Conservation (phyloP, 2,329 filamentous ascomycete species). For the Talaromyces sp. region DNA sequence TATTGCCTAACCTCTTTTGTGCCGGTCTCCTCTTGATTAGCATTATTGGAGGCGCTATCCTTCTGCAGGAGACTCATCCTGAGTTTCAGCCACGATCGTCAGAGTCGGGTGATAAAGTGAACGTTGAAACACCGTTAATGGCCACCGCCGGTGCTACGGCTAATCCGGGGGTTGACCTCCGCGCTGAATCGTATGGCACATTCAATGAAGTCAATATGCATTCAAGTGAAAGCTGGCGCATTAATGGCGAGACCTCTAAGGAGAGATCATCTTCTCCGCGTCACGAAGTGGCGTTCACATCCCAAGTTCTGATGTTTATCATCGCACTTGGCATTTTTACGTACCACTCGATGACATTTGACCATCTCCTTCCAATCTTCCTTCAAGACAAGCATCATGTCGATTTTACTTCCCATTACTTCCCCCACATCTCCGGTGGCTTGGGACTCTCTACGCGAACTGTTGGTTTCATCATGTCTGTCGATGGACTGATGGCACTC, state of each 20-base stretch:
- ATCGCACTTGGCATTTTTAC: slow-evolving; percentile 86
- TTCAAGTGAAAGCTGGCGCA: slow-evolving; percentile 53
- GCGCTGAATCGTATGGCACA: slow-evolving; percentile 77
- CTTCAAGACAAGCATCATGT: slow-evolving; percentile 64
- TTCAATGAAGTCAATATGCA: slow-evolving; percentile 60
- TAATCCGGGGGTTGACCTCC: slow-evolving; percentile 69
- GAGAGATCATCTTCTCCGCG: slow-evolving; percentile 31
- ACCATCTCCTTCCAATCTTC: slow-evolving; percentile 89
- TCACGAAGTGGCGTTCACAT: slow-evolving; percentile 55
- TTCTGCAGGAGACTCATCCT: slow-evolving; percentile 86
- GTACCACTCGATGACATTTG: slow-evolving; percentile 93
- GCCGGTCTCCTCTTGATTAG: slow-evolving; percentile 72
- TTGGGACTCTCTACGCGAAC: slow-evolving; percentile 65
- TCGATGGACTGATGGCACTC: slow-evolving; percentile 70
- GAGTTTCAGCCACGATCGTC: slow-evolving; percentile 63
- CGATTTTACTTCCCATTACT: slow-evolving; percentile 33
- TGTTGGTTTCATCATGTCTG: slow-evolving; percentile 66
- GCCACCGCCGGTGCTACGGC: slow-evolving; percentile 72
- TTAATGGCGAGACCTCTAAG: slow-evolving; percentile 48
- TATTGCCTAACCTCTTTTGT: slow-evolving; percentile 86
- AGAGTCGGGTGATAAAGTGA: slow-evolving; percentile 38
- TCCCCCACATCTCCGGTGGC: slow-evolving; percentile 58
- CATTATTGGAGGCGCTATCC: slow-evolving; percentile 74
- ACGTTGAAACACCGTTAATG: slow-evolving; percentile 70
- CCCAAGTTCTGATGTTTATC: slow-evolving; percentile 70